Evolutionary conservation across 306 rosid species (phyloP).

Genomic region (Rubus parviflorus): DNA sequence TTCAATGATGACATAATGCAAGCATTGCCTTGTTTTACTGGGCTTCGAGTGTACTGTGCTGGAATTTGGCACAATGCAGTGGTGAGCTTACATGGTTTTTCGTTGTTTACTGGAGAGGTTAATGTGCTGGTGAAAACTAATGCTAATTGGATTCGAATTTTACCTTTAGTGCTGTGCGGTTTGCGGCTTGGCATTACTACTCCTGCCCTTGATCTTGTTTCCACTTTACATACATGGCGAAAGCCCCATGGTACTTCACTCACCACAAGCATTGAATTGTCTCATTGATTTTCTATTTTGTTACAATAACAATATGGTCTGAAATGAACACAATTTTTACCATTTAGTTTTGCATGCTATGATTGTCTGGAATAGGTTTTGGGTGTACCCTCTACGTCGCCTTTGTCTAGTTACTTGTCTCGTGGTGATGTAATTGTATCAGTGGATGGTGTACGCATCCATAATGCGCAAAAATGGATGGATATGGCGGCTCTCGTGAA

Average conservation of each 20-base stretch:
- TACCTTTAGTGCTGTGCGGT: slow-evolving; percentile 65
- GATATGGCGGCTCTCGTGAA: slow-evolving; percentile 46
- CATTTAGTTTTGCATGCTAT: slow-evolving; percentile 26
- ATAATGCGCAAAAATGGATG: slow-evolving; percentile 67
- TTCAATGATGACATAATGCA: slow-evolving; percentile 59
- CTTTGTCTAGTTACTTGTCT: slow-evolving; percentile 67
- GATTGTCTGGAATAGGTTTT: slow-evolving; percentile 58
- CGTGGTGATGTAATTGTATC: slow-evolving; percentile 67
- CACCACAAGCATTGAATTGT: slow-evolving; percentile 18
- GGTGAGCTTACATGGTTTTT: slow-evolving; percentile 41
- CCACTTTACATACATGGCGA: slow-evolving; percentile 61
- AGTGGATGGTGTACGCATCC: slow-evolving; percentile 57
- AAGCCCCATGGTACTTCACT: slow-evolving; percentile 56
- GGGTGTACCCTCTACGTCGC: slow-evolving; percentile 56
- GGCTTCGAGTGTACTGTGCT: slow-evolving; percentile 81
- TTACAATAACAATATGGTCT: neutral
- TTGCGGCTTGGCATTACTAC: slow-evolving; percentile 67
- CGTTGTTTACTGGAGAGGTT: neutral
- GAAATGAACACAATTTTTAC: slow-evolving; percentile 6
- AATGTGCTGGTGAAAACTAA: slow-evolving; percentile 1
- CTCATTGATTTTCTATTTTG: neutral
- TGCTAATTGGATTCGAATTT: slow-evolving; percentile 27
- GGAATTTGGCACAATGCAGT: slow-evolving; percentile 97
- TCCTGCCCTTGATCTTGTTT: slow-evolving; percentile 69
- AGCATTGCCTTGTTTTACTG: slow-evolving; percentile 43